These are phyloP conservation scores for Cyberlindnera petersonii DNA, from an alignment of 805 yeast species.

Conservation along the genomic window DNA sequence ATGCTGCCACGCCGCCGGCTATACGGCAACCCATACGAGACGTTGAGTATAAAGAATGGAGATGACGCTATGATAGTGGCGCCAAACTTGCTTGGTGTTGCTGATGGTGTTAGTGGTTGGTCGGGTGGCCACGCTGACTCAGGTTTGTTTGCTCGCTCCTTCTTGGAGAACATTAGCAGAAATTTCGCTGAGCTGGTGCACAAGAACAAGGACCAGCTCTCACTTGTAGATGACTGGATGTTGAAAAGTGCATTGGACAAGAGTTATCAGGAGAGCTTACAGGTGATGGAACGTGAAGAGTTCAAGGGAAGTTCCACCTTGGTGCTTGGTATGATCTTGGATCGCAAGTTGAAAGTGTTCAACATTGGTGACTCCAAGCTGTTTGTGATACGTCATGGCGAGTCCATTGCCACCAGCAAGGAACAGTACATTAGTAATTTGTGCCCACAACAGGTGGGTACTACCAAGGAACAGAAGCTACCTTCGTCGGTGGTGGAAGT, in stretches of 20 bases:
- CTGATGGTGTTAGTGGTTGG: constrained; percentile 59
- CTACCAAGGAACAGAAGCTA: constrained; percentile 38
- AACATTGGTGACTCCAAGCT: constrained; percentile 52
- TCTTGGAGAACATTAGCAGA: constrained; percentile 48
- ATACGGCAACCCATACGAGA: constrained; percentile 49
- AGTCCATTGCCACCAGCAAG: constrained; percentile 39
- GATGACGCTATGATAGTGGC: constrained; percentile 56
- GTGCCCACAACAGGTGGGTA: constrained; percentile 55
- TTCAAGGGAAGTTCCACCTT: constrained; percentile 49
- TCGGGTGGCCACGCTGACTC: constrained; percentile 43
- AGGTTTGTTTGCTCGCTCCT: constrained; percentile 50
- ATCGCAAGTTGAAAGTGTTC: constrained; percentile 41
- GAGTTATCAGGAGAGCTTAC: constrained; percentile 44
- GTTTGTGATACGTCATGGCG: constrained; percentile 44
- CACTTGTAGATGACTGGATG: constrained; percentile 40
- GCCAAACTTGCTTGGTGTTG: constrained; percentile 48
- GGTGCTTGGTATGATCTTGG: constrained; percentile 44
- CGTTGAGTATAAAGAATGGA: constrained; percentile 49
- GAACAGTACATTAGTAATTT: constrained; percentile 43
- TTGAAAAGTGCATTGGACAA: constrained; percentile 42
- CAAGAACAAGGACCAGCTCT: constrained; percentile 28
- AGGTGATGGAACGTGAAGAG: constrained; percentile 45
- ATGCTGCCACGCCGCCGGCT: constrained; percentile 48
- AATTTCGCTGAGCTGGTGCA: constrained; percentile 27
- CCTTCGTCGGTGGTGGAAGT: constrained; percentile 50